Percentiles rank a stretch among this genome's conserved stretches.
These are phyloP conservation scores for Cynanchum wilfordii DNA, from an alignment of 257 asterid species.

Conservation along the genomic window DNA sequence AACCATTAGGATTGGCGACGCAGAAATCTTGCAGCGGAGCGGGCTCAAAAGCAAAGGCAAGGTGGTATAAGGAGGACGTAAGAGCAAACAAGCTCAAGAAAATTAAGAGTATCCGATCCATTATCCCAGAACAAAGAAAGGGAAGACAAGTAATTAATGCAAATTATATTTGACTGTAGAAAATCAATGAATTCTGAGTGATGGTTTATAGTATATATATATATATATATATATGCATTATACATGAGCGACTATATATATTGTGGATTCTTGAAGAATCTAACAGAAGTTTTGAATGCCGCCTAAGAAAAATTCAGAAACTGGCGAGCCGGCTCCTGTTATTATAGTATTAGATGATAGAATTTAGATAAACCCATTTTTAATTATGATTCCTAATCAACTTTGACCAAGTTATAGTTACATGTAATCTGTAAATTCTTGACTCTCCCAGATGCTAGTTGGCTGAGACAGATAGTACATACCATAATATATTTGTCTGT, in stretches of 20 bases:
- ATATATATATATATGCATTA: not conserved
- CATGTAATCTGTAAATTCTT: not conserved
- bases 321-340: not conserved
- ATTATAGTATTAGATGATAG: not conserved
- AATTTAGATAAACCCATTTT: not conserved
- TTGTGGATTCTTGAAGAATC: not conserved
- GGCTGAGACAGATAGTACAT: not conserved
- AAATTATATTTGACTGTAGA: not conserved
- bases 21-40: conserved; percentile 25
- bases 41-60: conserved; percentile 20
- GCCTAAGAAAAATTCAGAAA: not conserved
- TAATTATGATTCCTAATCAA: not conserved
- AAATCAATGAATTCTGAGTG: not conserved
- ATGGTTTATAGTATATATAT: no score
- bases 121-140: not conserved
- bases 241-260: not conserved
- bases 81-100: conserved; percentile 3
- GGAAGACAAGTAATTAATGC: not conserved
- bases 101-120: conserved; percentile 13
- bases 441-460: not conserved
- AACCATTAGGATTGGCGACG: conserved; percentile 14
- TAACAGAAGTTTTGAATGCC: not conserved
- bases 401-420: not conserved
- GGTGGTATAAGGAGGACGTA: not conserved
- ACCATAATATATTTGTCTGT: not conserved